These are phyloP conservation scores for Aspergillus fumigatus DNA, from an alignment of 2,329 filamentous ascomycete species.

Conservation along the genomic window DNA sequence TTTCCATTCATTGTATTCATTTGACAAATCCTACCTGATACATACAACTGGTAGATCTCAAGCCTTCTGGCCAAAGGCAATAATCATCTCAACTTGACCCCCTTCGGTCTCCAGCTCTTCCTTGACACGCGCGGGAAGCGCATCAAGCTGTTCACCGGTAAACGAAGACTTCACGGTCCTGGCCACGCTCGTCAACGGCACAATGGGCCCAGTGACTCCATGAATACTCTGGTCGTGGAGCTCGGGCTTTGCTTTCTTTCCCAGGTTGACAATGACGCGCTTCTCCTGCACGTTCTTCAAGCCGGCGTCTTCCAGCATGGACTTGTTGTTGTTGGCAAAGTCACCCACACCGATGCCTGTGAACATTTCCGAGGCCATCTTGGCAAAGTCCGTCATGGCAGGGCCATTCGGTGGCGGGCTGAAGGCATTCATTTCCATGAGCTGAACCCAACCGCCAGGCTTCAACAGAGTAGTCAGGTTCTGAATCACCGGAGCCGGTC, in stretches of 20 bases:
- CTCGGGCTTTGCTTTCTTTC: conserved; percentile 3
- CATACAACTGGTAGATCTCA: neutral
- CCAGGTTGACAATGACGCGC: neutral
- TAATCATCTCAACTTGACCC: conserved; percentile 2
- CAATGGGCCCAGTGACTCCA: conserved; percentile 3
- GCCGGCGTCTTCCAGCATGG: conserved; percentile 3
- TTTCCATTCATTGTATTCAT: neutral
- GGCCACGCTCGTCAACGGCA: conserved; percentile 1
- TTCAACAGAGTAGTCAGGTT: neutral
- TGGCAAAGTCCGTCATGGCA: conserved; percentile 4
- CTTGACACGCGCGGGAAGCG: conserved; percentile 1
- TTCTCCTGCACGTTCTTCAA: conserved; percentile 5
- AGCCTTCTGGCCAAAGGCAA: conserved; percentile 2
- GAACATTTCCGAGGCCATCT: conserved; percentile 3
- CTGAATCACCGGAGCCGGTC: conserved; percentile 1
- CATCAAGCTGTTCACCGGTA: neutral
- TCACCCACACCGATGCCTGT: conserved; percentile 1
- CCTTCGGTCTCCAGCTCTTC: conserved; percentile 4
- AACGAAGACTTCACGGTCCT: conserved; percentile 1
- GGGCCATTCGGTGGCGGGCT: conserved; percentile 1
- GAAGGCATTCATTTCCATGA: conserved; percentile 5
- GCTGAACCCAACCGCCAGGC: conserved; percentile 5
- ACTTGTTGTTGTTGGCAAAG: conserved; percentile 4
- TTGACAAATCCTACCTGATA: neutral
- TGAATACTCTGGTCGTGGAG: conserved; percentile 1